Evolutionary conservation across 768 basidiomycete genomes (phyloP).

Genomic region (Pleurotus tuber-regium): DNA sequence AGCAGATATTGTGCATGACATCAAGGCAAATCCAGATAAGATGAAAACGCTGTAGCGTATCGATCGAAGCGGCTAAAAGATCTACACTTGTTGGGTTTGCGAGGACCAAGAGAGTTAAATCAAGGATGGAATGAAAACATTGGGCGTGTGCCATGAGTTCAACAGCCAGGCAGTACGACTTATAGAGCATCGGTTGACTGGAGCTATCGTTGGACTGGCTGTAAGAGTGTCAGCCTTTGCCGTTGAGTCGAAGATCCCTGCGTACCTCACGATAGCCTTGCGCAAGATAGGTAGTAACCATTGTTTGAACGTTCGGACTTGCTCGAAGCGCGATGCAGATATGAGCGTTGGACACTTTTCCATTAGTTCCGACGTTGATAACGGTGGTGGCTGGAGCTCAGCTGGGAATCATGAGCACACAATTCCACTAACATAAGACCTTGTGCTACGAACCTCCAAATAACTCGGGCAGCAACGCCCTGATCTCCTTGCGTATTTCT

Average conservation of each 20-base stretch:
- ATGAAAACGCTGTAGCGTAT: constrained; percentile 67
- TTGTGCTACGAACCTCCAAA: constrained; percentile 50
- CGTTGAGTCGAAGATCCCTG: not conserved
- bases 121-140: constrained; percentile 68
- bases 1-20: constrained; percentile 49
- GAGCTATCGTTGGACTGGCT: constrained; percentile 23
- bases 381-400: constrained; percentile 18
- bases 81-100: constrained; percentile 50
- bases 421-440: not conserved
- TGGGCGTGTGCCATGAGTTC: constrained; percentile 60
- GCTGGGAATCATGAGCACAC: constrained; percentile 27
- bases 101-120: constrained; percentile 55
- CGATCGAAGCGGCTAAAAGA: constrained; percentile 59
- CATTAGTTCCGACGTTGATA: constrained; percentile 38
- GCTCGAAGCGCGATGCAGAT: constrained; percentile 67
- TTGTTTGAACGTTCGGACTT: constrained; percentile 63
- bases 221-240: not conserved
- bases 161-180: constrained; percentile 53
- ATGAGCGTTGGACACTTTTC: constrained; percentile 44
- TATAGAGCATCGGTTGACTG: constrained; percentile 38
- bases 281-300: constrained; percentile 76
- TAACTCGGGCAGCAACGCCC: constrained; percentile 59
- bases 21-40: constrained; percentile 82
- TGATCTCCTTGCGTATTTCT: constrained; percentile 69
- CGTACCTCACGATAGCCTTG: constrained; percentile 50